Base-by-base conservation (phyloP, 805 yeast species). In the Saccharomycodes ludwigii region DNA sequence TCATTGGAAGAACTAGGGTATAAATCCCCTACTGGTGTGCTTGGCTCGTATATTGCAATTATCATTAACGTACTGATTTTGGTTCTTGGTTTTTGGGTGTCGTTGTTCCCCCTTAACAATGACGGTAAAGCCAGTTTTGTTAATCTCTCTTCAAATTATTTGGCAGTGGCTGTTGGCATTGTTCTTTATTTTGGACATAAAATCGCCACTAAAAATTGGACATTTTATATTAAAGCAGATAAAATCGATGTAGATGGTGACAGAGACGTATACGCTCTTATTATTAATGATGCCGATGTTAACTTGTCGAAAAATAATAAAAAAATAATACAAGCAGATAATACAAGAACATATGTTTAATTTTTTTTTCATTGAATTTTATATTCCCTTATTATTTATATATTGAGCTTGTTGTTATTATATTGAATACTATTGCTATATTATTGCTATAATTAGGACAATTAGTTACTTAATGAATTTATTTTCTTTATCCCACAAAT, bases 1-100 rank as follows among this genome's bases (percentile, higher is more conserved):
- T 44, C 56, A 8, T 56, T 69, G 12, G 68, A 65, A 29, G 80
- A 76, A 48, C 59, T 79, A 32, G 65, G 70, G 1, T 77, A 66
- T 55, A 61, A 58, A 35, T 63, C 85, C 6, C 71, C 68, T 37
- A 58, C 66, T 21, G 86, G 86, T 32, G 45, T 72, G 19, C 54
- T 45, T 33, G 84, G 84, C 23, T 72, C 83, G 3, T 46, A 49
- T 29, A 57, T 63, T 38, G 84, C 84, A 30, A 46, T 68, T 21
- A 18, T 52, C 4, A 49, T 80, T 35, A 73, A 71, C 50, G 31
- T 61, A 25, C 54, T 73, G 33, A 67, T 78, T 36, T 57, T 80
- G 30, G 60, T 68, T 32, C 76, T 80, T 24, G 81, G 76, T 52
- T 74, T 79, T 59, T 79, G 83, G 79, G 63, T 73, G 35, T 80